Base-by-base conservation (phyloP, 345 rosid genomes). In the Populus ilicifolia region DNA sequence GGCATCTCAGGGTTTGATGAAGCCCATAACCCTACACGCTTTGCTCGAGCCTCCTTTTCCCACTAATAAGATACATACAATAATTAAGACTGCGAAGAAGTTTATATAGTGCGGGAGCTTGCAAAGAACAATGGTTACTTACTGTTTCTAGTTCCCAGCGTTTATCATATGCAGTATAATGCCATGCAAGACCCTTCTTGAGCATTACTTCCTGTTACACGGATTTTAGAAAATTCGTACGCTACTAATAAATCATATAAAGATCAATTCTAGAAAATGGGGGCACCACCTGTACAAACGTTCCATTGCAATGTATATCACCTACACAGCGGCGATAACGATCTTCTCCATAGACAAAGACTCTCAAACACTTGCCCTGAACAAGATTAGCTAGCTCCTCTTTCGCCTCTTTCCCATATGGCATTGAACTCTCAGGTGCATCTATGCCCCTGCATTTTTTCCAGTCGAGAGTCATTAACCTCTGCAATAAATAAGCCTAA, bases 101-200 rank as follows among this genome's bases (percentile, higher is more conserved):
- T 44, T 29, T 70, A 23, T 70, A 23, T 67, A 67, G 30, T 39
- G 18, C 13, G 10, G 35, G 52, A 61, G 76, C 46, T 23, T 20
- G 11, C 5, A 36, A 25, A 43, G 29, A 3, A 4, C 30, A 5
- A 46, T 71, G 36, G 68, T n/a, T 54, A 67, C 87, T 75, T 69
- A 85, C 97, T 76, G 83, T 75, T 69, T 90, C 92, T 21, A 93
- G 80, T 78, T 88, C 90, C 23, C 8, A 3, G 52, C 91, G 90
- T 52, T 85, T 74, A 85, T 92, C 99, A 72, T 88, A 89, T 20
- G 88, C 85, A 38, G 74, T 10, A 79, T 90, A 92, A 83, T 93
- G 98, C 98, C 99, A 93, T 25, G 93, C 98, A 48, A 84, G 59
- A 35, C 99, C 96, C 82, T 90, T 92, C 89, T 89, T 91, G 61